These are phyloP conservation scores for Salix dunnii DNA, from an alignment of 345 rosid genomes.

Conservation along the genomic window DNA sequence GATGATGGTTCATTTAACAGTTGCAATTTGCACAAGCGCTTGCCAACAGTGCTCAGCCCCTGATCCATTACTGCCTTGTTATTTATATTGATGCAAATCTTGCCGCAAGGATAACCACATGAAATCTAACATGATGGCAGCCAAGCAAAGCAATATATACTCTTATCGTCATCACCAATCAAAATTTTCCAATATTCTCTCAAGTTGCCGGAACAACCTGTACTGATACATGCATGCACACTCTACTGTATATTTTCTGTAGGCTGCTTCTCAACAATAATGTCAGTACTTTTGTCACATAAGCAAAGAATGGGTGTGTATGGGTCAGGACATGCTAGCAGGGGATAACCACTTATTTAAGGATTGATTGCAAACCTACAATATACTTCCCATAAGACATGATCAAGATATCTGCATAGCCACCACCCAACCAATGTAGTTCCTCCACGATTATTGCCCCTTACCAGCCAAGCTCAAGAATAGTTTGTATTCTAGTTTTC, in stretches of 20 bases:
- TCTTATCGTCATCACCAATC: conserved; percentile 17
- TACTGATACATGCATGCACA: neutral
- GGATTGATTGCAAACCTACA: neutral
- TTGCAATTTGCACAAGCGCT: conserved; percentile 23
- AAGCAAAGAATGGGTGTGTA: neutral
- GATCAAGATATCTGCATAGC: neutral
- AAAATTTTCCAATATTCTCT: neutral
- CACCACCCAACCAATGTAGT: neutral
- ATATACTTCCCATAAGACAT: neutral
- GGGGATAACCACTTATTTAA: neutral
- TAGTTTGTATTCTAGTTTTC: neutral
- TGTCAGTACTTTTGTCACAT: neutral
- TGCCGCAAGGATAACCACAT: conserved; percentile 20
- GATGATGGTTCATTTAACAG: conserved; percentile 29
- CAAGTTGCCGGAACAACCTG: conserved; percentile 5
- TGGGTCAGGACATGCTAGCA: neutral
- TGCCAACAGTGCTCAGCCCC: conserved; percentile 6
- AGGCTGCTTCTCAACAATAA: neutral
- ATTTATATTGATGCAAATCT: conserved; percentile 18
- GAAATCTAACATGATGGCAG: conserved; percentile 16
- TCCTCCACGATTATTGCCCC: neutral
- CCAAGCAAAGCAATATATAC: conserved; percentile 8
- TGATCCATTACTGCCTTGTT: conserved; percentile 22
- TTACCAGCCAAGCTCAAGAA: neutral
- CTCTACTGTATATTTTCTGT: too few species aligned